Base-by-base conservation (phyloP, 441 rosid species). In the Corymbia citriodora region DNA sequence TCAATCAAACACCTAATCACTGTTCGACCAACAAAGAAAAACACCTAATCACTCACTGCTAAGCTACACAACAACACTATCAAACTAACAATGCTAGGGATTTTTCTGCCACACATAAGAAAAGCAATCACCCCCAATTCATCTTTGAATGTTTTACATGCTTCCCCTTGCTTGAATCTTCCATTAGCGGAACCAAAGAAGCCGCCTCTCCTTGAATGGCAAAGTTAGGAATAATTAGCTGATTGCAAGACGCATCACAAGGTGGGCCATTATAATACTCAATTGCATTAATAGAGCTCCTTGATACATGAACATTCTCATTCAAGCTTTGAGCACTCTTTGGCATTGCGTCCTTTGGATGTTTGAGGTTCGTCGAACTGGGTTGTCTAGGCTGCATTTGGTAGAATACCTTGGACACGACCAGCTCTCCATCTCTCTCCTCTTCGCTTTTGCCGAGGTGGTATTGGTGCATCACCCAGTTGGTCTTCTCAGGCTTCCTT, bases 301-400 rank as follows among this genome's bases (percentile, higher is more conserved):
- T 15, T 17, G 49, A 2, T 70, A 16, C 27, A 31, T 87, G 40
- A 21, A 19, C 49, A 21, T 53, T 55, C 48, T 87, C 63, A 87
- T 31, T 63, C 59, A 87, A 8, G 19, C 59, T 54, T 45, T 18
- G 55, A 53, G 87, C 33, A 89, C 87, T 55, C 90, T 79, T 92
- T 31, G 88, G 90, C 31, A 87, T 79, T 29, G 83, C 13, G 50
- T 74, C 50, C 50, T 90, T 91, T 63, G 89, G 79, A 17, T 91
- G 92, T 48, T 91, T 92, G 49, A 63, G 86, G 25, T 54, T 53
- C 93, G 65, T 88, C 70, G 95, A 91, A 16, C 94, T 96, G 55
- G 98, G 95, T 92, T 97, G 99, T 89, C 99, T 95, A 74, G 99
- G 99, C 90, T 97, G 99, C 70, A 99, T 98, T 93, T 98, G 99